Conservation (phyloP, 192 early-diverging fungal genomes). For the Rhizophagus clarus region DNA sequence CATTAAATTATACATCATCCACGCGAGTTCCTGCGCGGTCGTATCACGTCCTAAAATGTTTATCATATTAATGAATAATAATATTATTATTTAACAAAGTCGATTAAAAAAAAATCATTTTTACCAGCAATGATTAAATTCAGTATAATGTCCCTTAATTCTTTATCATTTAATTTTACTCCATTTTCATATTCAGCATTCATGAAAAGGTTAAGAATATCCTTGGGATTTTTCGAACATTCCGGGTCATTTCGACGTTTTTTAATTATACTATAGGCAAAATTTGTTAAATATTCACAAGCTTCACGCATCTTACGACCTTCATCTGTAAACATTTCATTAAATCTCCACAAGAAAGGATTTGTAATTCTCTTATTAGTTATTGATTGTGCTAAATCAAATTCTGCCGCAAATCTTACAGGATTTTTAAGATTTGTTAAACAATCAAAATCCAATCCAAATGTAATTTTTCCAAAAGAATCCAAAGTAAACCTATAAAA, state of each 20-base stretch:
- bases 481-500: constrained; percentile 43
- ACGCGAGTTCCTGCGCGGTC: constrained; percentile 55
- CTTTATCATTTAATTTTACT: constrained; percentile 35
- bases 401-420: constrained; percentile 49
- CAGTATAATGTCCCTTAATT: constrained; percentile 52
- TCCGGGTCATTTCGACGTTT: constrained; percentile 9
- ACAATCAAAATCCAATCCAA: constrained; percentile 38
- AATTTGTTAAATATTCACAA: constrained; percentile 34
- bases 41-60: constrained; percentile 55
- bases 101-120: no score
- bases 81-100: background rate
- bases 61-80: constrained; percentile 1
- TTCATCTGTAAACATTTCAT: constrained; percentile 31
- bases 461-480: constrained; percentile 44
- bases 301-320: constrained; percentile 35
- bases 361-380: constrained; percentile 40
- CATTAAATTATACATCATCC: constrained; percentile 55
- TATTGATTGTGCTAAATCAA: constrained; percentile 51
- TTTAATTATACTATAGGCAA: constrained; percentile 40
- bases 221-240: constrained; percentile 19
- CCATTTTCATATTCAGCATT: constrained; percentile 47
- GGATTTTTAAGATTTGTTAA: constrained; percentile 34
- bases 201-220: constrained; percentile 55
- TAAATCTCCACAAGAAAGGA: constrained; percentile 37
- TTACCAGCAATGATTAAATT: constrained; percentile 42